A percentile compares a stretch with the other conserved stretches of the same genome.
These are phyloP conservation scores for Basipetospora chlamydospora DNA, from an alignment of 2,329 filamentous ascomycete genomes.

Conservation along the genomic window DNA sequence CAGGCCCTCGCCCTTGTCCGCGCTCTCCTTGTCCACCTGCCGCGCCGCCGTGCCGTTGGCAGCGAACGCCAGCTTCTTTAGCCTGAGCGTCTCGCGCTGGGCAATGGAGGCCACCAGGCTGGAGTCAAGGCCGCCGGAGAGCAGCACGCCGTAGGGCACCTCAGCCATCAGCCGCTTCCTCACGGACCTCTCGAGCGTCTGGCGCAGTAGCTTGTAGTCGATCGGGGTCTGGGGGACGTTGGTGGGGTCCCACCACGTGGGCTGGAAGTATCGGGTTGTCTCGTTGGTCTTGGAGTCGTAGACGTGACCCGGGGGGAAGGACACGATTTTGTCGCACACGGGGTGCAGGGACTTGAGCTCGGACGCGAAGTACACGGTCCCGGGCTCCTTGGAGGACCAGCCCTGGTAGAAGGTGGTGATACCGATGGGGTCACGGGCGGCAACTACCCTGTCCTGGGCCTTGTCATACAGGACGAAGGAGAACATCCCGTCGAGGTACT, in stretches of 20 bases:
- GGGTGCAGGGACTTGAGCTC: conserved; percentile 88
- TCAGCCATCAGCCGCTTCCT: conserved; percentile 97
- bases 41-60: conserved; percentile 25
- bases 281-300: conserved; percentile 87
- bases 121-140: conserved; percentile 92
- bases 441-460: conserved; percentile 79
- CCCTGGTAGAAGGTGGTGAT: conserved; percentile 97
- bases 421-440: conserved; percentile 90
- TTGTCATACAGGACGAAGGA: conserved; percentile 98
- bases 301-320: conserved; percentile 89
- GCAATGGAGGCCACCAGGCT: conserved; percentile 91
- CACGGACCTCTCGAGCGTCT: conserved; percentile 77
- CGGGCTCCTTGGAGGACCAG: conserved; percentile 68
- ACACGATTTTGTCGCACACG: conserved; percentile 87
- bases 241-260: conserved; percentile 77
- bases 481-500: conserved; percentile 97
- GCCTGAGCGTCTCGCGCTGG: conserved; percentile 73
- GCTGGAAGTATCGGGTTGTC: conserved; percentile 79
- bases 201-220: conserved; percentile 69
- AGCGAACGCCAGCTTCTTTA: conserved; percentile 50
- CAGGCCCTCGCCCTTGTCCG: conserved; percentile 53
- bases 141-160: conserved; percentile 88
- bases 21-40: conserved; percentile 32
- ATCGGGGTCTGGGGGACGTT: conserved; percentile 67
- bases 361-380: conserved; percentile 86